Evolutionary conservation across 2,329 filamentous ascomycete genomes (phyloP), one percentile per base, ranked within the genome.

Genomic region (Clonostachys rosea): DNA sequence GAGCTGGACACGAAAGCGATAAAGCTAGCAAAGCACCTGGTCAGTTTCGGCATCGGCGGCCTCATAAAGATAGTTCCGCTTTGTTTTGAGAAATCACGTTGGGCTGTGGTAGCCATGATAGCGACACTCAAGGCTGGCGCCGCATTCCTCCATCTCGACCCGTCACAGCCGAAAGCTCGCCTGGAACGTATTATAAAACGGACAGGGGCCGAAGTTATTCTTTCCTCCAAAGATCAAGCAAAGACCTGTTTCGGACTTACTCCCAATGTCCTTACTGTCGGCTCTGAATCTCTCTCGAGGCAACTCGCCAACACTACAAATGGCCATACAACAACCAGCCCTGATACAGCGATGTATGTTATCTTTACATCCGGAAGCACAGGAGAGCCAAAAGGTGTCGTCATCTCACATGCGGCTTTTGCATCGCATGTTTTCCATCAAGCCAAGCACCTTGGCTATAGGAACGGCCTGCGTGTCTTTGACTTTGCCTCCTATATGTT

Each of bases 41-140:
- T 40, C 7, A 24, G 24, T 30, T 18, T 18, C 18, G 35, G n/a
- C 12, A 43, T 20, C 6, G 20, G n/a, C 33, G 17, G 41, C 16
- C 11, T 3, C n/a, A 30, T 30, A 12, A 43, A 30, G 18, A 24
- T 43, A 12, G 57, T 67, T 8, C 63, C 63, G 1, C 49, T 69
- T 13, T 62, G 57, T 42, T 67, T 68, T 41, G 62, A 67, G 30
- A 70, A 69, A 52, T 67, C 64, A 5, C 55, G 52, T 39, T 69
- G 61, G 61, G 56, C 56, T 1, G 45, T 57, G 14, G 55, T 67
- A 4, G 58, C 60, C 1, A 59, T 65, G 47, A 45, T 69, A 8
- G 62, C 50, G 8, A 57, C 67, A 1, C 48, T 68, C 41, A 67
- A 64, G 45, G 59, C 65, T 37, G 65, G 64, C 11, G 62, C 45